A percentile compares a stretch with the other conserved stretches of the same genome.
Conservation (phyloP, 2,329 filamentous ascomycete genomes). For the Hymenoscyphus repandus region DNA sequence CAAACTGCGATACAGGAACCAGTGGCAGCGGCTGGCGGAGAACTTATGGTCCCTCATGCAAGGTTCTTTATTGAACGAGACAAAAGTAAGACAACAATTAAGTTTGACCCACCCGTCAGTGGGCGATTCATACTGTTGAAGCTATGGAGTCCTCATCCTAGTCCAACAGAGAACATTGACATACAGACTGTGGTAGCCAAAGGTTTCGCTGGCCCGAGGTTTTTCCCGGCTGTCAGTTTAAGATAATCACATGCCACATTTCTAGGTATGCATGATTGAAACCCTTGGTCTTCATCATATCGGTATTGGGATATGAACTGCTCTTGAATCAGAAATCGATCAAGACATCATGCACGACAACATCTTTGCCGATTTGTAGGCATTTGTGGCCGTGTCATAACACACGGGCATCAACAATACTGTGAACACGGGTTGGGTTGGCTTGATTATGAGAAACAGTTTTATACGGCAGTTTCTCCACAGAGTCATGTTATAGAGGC, state of each 20-base stretch:
- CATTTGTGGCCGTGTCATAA: too few relatives aligned
- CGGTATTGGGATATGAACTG: too few relatives aligned
- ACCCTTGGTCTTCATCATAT: too few relatives aligned
- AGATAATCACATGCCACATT: slow-evolving; percentile 9
- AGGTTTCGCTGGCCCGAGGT: slow-evolving; percentile 81
- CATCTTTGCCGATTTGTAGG: too few relatives aligned
- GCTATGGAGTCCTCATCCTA: slow-evolving; percentile 75
- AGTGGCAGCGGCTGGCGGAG: slow-evolving; percentile 50
- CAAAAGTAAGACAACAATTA: slow-evolving; percentile 80
- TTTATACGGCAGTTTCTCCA: too few relatives aligned
- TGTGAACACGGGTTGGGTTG: too few relatives aligned
- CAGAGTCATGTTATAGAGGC: too few relatives aligned
- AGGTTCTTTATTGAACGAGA: slow-evolving; percentile 78
- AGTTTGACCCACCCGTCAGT: slow-evolving; percentile 76
- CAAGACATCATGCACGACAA: too few relatives aligned
- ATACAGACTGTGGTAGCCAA: slow-evolving; percentile 80
- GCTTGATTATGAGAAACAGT: too few relatives aligned
- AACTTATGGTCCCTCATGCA: slow-evolving; percentile 67
- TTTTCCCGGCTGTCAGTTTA: slow-evolving; percentile 60
- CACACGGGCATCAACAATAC: too few relatives aligned
- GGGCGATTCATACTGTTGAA: slow-evolving; percentile 83
- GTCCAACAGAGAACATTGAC: slow-evolving; percentile 69
- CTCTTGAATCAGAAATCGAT: too few relatives aligned
- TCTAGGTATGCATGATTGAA: too few relatives aligned
- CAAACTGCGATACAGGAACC: slow-evolving; percentile 52